These are phyloP conservation scores for Magnaporthiopsis poae DNA, from an alignment of 2,329 filamentous ascomycete genomes.

Conservation along the genomic window DNA sequence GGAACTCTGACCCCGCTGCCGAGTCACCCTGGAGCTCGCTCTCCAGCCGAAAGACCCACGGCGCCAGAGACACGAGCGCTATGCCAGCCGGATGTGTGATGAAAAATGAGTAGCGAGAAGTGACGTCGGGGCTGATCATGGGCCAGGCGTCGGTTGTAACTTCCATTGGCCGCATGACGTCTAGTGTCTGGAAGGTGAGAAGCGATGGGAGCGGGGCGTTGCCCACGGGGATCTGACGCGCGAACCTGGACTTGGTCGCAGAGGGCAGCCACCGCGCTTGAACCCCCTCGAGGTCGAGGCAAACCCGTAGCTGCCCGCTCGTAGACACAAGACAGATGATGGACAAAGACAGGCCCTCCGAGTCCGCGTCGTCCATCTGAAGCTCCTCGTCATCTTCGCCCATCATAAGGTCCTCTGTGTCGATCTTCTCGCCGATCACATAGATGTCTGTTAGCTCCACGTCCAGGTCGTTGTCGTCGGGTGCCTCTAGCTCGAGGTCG, in stretches of 20 bases:
- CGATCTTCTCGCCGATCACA: conserved; percentile 52
- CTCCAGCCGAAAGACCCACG: conserved; percentile 56
- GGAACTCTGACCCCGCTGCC: conserved; percentile 50
- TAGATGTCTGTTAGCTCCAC: conserved; percentile 50
- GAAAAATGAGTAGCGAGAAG: conserved; percentile 53
- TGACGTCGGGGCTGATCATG: conserved; percentile 51
- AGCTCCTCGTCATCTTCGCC: conserved; percentile 52
- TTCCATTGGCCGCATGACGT: conserved; percentile 47
- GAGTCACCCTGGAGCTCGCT: conserved; percentile 47
- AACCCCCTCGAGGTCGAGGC: conserved; percentile 51
- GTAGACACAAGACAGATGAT: conserved; percentile 51
- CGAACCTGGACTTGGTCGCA: conserved; percentile 38
- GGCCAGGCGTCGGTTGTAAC: conserved; percentile 50
- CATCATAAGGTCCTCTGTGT: conserved; percentile 50
- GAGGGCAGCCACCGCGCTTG: conserved; percentile 58
- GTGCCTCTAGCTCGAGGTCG: conserved; percentile 43
- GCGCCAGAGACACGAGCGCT: conserved; percentile 48
- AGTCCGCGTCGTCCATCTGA: conserved; percentile 45
- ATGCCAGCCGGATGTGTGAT: conserved; percentile 52
- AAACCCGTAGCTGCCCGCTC: conserved; percentile 51
- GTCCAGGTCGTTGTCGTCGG: conserved; percentile 44
- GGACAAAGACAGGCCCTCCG: conserved; percentile 50
- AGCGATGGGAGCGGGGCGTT: conserved; percentile 31
- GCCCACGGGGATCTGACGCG: conserved; percentile 15
- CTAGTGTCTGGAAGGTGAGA: conserved; percentile 53